phyloP scores from a whole-genome alignment of 2,329 filamentous ascomycete genomes.

The Amauroascus verrucosus region DNA sequence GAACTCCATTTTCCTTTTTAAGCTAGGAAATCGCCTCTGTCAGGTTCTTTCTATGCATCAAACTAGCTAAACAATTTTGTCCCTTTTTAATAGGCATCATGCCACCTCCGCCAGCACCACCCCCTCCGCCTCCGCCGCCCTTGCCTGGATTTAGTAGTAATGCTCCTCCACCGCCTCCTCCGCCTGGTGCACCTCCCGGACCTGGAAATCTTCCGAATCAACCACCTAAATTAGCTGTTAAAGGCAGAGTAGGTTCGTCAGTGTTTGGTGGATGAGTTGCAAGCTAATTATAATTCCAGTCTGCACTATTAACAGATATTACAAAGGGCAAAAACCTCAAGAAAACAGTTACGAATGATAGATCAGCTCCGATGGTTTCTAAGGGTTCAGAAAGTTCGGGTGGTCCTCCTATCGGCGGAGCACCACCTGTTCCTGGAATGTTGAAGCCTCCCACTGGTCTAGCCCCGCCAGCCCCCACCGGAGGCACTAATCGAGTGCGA shows the following conservation, averaged over 20 bases:
- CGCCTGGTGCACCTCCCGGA: conserved; percentile 44
- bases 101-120: conserved; percentile 40
- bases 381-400: conserved; percentile 47
- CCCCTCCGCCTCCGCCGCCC: conserved; percentile 60
- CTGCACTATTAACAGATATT: conserved; percentile 80
- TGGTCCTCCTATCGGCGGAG: conserved; percentile 57
- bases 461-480: conserved; percentile 58
- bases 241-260: conserved; percentile 50
- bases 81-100: conserved; percentile 21
- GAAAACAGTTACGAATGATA: conserved; percentile 84
- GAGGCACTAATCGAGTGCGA: conserved; percentile 50
- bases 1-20: not conserved
- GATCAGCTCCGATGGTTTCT: conserved; percentile 66
- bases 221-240: conserved; percentile 46
- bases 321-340: conserved; percentile 67
- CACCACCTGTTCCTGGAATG: conserved; percentile 67
- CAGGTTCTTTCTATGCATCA: not conserved
- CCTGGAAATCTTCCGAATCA: conserved; percentile 41
- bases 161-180: conserved; percentile 49
- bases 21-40: not conserved
- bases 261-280: not conserved
- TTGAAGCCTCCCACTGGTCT: conserved; percentile 52
- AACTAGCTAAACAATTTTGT: not conserved
- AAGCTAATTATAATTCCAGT: conserved; percentile 42
- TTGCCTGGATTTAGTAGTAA: conserved; percentile 48